Evolutionary conservation across 805 yeast genomes (phyloP).

Genomic region (Saturnispora besseyi): DNA sequence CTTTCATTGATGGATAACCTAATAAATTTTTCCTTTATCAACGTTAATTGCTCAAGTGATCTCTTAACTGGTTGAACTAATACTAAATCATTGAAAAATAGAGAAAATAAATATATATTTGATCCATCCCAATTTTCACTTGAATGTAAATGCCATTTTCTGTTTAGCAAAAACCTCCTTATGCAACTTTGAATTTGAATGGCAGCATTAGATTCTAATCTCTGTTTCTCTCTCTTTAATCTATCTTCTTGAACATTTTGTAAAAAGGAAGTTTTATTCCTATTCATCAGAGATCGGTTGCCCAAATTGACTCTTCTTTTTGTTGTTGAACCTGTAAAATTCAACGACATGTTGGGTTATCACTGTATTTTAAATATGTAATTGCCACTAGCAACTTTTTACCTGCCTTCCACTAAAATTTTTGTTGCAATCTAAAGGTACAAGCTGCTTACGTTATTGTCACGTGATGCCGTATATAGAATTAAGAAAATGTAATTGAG

Average conservation of each 20-base stretch:
- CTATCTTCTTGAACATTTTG: conserved; percentile 61
- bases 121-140: conserved; percentile 20
- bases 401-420: too few relatives aligned
- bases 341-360: conserved; percentile 17
- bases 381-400: not conserved
- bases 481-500: too few relatives aligned
- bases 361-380: not conserved
- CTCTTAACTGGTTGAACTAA: conserved; percentile 6
- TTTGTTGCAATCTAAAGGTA: too few relatives aligned
- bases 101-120: conserved; percentile 22
- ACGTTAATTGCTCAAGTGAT: conserved; percentile 9
- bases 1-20: not conserved
- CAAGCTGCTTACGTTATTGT: too few relatives aligned
- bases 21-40: not conserved
- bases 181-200: conserved; percentile 40
- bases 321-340: conserved; percentile 28
- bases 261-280: conserved; percentile 38
- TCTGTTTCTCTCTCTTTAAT: conserved; percentile 48
- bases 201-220: conserved; percentile 43
- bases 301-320: conserved; percentile 43
- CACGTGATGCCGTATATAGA: too few relatives aligned
- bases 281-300: conserved; percentile 19
- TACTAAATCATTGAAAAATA: conserved; percentile 21
- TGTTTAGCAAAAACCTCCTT: conserved; percentile 32
- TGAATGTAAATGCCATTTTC: conserved; percentile 18